Conservation (phyloP, 495 filamentous ascomycete genomes). For the Aspergillus ostianus region DNA sequence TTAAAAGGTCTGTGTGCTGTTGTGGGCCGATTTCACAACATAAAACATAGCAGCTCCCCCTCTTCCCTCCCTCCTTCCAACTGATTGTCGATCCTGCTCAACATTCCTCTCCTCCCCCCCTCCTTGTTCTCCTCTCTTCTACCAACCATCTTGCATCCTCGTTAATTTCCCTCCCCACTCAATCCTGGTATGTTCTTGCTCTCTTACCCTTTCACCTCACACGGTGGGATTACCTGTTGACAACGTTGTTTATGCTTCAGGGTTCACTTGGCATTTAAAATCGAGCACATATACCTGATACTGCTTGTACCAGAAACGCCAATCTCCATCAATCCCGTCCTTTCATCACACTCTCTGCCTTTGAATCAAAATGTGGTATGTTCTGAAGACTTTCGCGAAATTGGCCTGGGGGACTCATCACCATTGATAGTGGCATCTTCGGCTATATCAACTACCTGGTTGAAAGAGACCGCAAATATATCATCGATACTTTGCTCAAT, state of each 20-base stretch:
- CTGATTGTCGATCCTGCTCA: constrained; percentile 21
- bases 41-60: constrained; percentile 31
- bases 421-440: constrained; percentile 80
- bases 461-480: constrained; percentile 93
- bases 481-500: constrained; percentile 94
- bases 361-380: constrained; percentile 38
- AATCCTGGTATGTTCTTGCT: background rate
- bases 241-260: background rate
- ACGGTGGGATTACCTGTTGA: too few relatives aligned
- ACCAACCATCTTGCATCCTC: constrained; percentile 5
- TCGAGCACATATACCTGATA: background rate
- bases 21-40: constrained; percentile 27
- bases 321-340: too few relatives aligned
- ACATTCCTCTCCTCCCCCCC: constrained; percentile 3
- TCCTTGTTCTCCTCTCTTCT: background rate
- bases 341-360: constrained; percentile 1
- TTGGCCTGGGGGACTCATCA: background rate
- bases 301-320: too few relatives aligned
- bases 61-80: constrained; percentile 19
- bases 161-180: constrained; percentile 3
- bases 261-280: background rate
- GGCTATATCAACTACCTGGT: constrained; percentile 91
- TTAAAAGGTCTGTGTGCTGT: constrained; percentile 17
- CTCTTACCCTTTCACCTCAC: too few relatives aligned
- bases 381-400: background rate